Evolutionary conservation across 768 basidiomycete species (phyloP).

Genomic region (Kwoniella bestiolae): DNA sequence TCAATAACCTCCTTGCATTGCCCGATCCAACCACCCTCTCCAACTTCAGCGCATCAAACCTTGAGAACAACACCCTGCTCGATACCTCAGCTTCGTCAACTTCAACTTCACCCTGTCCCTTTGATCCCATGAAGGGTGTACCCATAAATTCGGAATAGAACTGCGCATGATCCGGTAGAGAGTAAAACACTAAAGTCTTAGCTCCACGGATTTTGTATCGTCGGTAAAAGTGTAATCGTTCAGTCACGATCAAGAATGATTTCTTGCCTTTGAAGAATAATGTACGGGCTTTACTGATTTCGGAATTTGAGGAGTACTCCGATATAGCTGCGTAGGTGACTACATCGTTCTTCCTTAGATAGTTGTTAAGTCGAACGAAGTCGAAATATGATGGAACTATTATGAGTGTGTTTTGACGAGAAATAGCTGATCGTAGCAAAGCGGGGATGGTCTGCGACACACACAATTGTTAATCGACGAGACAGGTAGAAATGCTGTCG

Average conservation of each 20-base stretch:
- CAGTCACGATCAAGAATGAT: constrained; percentile 85
- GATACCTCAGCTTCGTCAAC: constrained; percentile 87
- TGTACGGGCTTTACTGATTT: constrained; percentile 90
- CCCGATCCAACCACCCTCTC: constrained; percentile 76
- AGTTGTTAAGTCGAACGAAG: constrained; percentile 86
- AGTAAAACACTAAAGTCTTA: constrained; percentile 90
- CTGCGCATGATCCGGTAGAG: constrained; percentile 83
- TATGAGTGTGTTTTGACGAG: constrained; percentile 82
- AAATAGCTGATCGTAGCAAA: constrained; percentile 88
- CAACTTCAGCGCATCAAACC: constrained; percentile 84
- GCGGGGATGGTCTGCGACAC: constrained; percentile 70
- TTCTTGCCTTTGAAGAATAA: constrained; percentile 88
- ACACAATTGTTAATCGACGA: background rate
- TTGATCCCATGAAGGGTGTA: constrained; percentile 71
- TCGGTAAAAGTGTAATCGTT: constrained; percentile 98
- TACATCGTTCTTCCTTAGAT: constrained; percentile 74
- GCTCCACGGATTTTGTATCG: constrained; percentile 93
- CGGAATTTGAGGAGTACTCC: constrained; percentile 90
- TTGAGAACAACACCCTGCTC: constrained; percentile 77
- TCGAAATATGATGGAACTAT: constrained; percentile 96
- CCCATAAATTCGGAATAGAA: constrained; percentile 90
- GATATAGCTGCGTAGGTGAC: constrained; percentile 82
- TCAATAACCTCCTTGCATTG: constrained; percentile 59
- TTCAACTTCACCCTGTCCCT: constrained; percentile 76
- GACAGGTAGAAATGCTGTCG: background rate